Evolutionary conservation across 108 stramenopile species (phyloP), one percentile per base, ranked within the genome.

Genomic region (Nannochloropsis salina): DNA sequence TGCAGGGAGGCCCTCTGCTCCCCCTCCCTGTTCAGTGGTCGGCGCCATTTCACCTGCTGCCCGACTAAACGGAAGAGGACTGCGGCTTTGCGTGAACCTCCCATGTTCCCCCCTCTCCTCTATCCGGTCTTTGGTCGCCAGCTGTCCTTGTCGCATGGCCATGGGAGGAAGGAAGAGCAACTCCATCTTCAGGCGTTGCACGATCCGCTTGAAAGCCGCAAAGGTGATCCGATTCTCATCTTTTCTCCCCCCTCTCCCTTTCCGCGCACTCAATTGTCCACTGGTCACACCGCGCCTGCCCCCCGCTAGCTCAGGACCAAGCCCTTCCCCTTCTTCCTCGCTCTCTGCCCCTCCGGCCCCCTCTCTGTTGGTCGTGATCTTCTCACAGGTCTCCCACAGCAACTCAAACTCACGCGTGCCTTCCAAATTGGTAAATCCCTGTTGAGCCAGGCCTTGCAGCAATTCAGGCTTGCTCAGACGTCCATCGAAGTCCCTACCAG

Each of bases 161-260:
- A 74, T 74, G 2, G 3, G 20, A 4, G 61, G 61, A 15, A 74
- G n/a, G 61, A 74, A 74, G 20, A 74, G n/a, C 61, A 74, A 74
- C 61, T 74, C 61, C 61, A 74, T 74, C 61, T 74, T 74, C 61
- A 74, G n/a, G 2, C 61, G 61, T n/a, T 74, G 61, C 61, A 74
- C 61, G n/a, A 74, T 74, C 20, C 61, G 61, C 61, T 74, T 74
- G 8, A 74, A 74, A 3, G 61, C 61, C 3, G 61, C 61, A 74
- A 74, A 74, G 20, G 61, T 74, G n/a, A 74, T 74, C 61, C 61
- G 61, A 74, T 74, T 74, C 61, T 74, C 61, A 6, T 74, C 61
- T 8, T 74, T 74, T n/a, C 61, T 74, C 61, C 61, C 61, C n/a
- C 61, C 61, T 74, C n/a, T 74, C n/a, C 61, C 61, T 31, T 31